Evolutionary conservation across 129 eudicot species (phyloP), one percentile per base, ranked within the genome.

Genomic region (Saposhnikovia divaricata): DNA sequence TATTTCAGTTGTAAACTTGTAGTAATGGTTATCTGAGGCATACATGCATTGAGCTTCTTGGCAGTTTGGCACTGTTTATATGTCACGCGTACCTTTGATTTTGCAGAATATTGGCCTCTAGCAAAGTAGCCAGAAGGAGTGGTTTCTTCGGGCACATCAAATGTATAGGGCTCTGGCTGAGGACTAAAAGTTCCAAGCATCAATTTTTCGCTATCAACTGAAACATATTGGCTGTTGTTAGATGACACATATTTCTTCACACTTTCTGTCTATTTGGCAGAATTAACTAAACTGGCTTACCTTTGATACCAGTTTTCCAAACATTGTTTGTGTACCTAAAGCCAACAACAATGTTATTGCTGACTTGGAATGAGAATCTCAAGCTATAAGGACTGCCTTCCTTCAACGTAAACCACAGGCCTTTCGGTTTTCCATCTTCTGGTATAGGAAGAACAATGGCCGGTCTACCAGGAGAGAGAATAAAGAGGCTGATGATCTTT

Each of bases 131-230:
- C 93, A 69, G 93, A 85, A 50, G 93, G 93, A 55, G 93, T 87
- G 50, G 90, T 90, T 61, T 90, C 93, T 77, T 90, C 93, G 5
- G 91, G 93, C 83, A 83, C 86, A 83, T 79, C 90, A 86, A 84
- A 88, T 9, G 87, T 87, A 53, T 87, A 90, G 23, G 88, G 81
- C 45, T 90, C 93, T 50, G 51, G 68, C 73, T 90, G 93, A 25
- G 93, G 93, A 76, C 93, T 90, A 86, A 87, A 90, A 1, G 93
- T 90, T 85, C 93, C 93, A 61, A 90, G 90, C 93, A 90, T 90
- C 78, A 84, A 87, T 70, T 81, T 90, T 48, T 88, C 59, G 78
- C 79, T 90, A 82, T 90, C 89, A 78, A 90, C 93, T 90, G 83
- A 23, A 84, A 78, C 75, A 75, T 46, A 44, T n/a, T n/a, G 48